These are phyloP conservation scores for Fraxinus anomala DNA, from an alignment of 257 asterid genomes.

Conservation along the genomic window DNA sequence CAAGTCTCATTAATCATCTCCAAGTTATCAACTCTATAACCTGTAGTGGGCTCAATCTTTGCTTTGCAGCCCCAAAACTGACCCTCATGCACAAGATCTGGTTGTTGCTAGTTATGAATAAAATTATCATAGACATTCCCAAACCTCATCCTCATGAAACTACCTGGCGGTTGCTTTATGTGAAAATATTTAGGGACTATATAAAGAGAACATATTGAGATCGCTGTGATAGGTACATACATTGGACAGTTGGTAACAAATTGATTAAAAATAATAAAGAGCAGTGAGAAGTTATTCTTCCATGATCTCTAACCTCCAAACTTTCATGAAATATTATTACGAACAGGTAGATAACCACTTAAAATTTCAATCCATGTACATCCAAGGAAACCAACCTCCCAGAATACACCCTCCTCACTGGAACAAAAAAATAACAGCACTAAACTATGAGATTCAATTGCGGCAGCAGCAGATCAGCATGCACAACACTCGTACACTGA, in stretches of 20 bases:
- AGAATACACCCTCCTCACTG: neutral
- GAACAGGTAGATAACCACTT: neutral
- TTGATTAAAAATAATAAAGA: neutral
- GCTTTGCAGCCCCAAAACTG: conserved; percentile 1
- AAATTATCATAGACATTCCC: neutral
- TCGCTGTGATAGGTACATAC: neutral
- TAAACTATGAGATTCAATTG: neutral
- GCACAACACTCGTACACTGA: neutral
- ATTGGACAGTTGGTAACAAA: neutral
- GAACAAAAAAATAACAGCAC: neutral
- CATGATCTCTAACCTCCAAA: neutral
- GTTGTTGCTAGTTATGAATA: neutral
- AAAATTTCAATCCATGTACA: neutral
- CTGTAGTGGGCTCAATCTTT: neutral
- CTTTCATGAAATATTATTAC: neutral
- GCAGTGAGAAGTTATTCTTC: neutral
- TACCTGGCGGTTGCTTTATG: neutral
- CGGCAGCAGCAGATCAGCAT: neutral
- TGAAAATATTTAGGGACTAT: neutral
- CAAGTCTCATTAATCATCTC: neutral
- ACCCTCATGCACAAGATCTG: neutral
- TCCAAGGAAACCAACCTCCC: neutral
- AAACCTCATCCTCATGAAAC: neutral
- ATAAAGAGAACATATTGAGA: neutral
- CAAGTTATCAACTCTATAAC: conserved; percentile 10